These are phyloP conservation scores for Sporothrix protearum DNA, from an alignment of 2,329 filamentous ascomycete genomes.

Conservation along the genomic window DNA sequence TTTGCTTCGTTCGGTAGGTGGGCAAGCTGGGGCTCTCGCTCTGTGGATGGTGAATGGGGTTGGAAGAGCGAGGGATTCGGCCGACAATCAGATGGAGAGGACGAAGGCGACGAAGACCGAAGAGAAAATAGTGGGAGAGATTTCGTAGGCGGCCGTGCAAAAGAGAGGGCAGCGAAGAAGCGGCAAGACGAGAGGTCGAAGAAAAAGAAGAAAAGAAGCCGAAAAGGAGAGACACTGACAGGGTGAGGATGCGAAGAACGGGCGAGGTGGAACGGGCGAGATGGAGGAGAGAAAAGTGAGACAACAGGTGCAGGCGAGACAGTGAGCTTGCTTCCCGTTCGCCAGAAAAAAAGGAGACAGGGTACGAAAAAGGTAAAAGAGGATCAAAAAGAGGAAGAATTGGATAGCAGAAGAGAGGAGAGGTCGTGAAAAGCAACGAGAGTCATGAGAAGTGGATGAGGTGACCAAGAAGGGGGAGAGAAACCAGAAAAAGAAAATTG, in stretches of 20 bases:
- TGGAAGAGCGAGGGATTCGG: background rate
- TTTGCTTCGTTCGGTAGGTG: slow-evolving; percentile 23
- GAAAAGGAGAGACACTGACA: slow-evolving; percentile 13
- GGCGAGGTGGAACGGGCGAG: background rate
- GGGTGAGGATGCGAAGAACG: background rate
- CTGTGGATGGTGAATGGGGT: slow-evolving; percentile 14
- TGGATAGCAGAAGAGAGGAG: background rate
- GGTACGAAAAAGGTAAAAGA: background rate
- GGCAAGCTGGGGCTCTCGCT: slow-evolving; percentile 4
- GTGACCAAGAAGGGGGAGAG: background rate
- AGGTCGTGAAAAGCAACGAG: background rate
- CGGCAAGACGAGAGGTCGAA: background rate
- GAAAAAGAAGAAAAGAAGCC: slow-evolving; percentile 10
- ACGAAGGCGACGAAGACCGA: background rate
- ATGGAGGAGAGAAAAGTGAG: slow-evolving; percentile 1
- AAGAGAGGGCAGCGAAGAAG: background rate
- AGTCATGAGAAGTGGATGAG: background rate
- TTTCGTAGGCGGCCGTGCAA: background rate
- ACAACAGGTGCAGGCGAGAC: slow-evolving; percentile 22
- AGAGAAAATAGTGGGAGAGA: slow-evolving; percentile 11
- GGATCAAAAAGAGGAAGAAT: background rate
- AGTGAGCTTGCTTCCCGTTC: slow-evolving; percentile 16
- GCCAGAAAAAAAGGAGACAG: background rate
- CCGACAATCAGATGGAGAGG: background rate
- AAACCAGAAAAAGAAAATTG: background rate